Conservation (phyloP, 2,329 filamentous ascomycete species). For the Coleophoma crateriformis region DNA sequence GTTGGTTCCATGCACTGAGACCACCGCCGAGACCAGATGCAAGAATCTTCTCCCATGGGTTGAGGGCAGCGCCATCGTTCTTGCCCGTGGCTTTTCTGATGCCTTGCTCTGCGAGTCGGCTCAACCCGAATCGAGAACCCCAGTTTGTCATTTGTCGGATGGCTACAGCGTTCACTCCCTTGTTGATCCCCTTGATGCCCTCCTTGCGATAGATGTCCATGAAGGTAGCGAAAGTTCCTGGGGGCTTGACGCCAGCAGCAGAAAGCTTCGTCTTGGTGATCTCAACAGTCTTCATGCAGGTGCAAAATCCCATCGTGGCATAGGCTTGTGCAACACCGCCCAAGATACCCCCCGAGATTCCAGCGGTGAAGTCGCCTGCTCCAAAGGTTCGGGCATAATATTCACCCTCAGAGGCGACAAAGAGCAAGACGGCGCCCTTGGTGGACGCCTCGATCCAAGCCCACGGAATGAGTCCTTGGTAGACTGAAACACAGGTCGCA, state of each 20-base stretch:
- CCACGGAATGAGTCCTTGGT: conserved; percentile 99
- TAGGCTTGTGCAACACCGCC: conserved; percentile 97
- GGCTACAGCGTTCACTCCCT: conserved; percentile 95
- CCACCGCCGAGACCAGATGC: conserved; percentile 87
- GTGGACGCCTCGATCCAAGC: conserved; percentile 99
- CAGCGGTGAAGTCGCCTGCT: conserved; percentile 79
- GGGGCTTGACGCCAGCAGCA: conserved; percentile 73
- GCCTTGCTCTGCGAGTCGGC: conserved; percentile 81
- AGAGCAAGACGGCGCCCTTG: conserved; percentile 97
- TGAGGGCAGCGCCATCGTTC: conserved; percentile 72
- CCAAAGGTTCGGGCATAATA: conserved; percentile 83
- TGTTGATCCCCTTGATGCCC: conserved; percentile 94
- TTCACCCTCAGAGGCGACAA: conserved; percentile 97
- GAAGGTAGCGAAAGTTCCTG: conserved; percentile 91
- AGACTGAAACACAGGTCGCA: conserved; percentile 56
- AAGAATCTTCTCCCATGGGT: conserved; percentile 78
- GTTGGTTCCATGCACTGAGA: conserved; percentile 97
- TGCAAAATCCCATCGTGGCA: conserved; percentile 99
- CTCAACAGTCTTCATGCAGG: conserved; percentile 99
- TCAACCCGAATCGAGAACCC: conserved; percentile 93
- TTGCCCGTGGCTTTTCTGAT: conserved; percentile 79
- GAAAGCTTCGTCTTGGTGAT: conserved; percentile 98
- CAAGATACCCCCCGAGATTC: conserved; percentile 85
- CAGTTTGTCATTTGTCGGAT: conserved; percentile 99
- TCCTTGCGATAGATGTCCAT: conserved; percentile 95